A percentile compares a stretch with the other conserved stretches of the same genome.
phyloP scores from a whole-genome alignment of 179 eudicot genomes.

The Carnegiea gigantea region DNA sequence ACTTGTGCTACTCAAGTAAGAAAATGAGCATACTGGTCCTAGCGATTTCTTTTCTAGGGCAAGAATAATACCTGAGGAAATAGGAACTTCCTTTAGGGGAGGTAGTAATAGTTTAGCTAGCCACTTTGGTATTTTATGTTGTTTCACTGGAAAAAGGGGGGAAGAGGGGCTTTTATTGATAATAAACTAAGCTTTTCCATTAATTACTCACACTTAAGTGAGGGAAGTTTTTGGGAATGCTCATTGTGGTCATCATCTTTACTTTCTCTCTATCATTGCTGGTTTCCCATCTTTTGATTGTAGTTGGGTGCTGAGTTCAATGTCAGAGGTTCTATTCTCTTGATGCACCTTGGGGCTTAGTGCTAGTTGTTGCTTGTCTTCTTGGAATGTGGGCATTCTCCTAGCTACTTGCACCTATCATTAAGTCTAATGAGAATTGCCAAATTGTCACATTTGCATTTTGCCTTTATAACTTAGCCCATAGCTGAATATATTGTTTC shows the following conservation, averaged over 20 bases:
- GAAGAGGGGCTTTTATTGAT: too few relatives aligned
- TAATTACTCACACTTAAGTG: background rate
- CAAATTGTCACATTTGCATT: background rate
- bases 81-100: too few relatives aligned
- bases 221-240: background rate
- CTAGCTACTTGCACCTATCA: too few relatives aligned
- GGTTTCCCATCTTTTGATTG: background rate
- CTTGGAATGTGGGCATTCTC: too few relatives aligned
- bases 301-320: background rate
- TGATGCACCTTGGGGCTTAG: too few relatives aligned
- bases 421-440: background rate
- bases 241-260: background rate
- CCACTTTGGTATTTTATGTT: background rate
- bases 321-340: background rate
- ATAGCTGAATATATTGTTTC: background rate
- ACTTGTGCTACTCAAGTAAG: too few relatives aligned
- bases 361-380: too few relatives aligned
- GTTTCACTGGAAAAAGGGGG: background rate
- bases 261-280: background rate
- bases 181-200: background rate
- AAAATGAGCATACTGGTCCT: too few relatives aligned
- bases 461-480: background rate
- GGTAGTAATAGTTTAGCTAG: background rate
- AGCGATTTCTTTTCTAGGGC: too few relatives aligned
- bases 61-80: too few relatives aligned